Evolutionary conservation across 106 monocot species (phyloP), one percentile per base, ranked within the genome.

Genomic region (Xerophyta viscosa): DNA sequence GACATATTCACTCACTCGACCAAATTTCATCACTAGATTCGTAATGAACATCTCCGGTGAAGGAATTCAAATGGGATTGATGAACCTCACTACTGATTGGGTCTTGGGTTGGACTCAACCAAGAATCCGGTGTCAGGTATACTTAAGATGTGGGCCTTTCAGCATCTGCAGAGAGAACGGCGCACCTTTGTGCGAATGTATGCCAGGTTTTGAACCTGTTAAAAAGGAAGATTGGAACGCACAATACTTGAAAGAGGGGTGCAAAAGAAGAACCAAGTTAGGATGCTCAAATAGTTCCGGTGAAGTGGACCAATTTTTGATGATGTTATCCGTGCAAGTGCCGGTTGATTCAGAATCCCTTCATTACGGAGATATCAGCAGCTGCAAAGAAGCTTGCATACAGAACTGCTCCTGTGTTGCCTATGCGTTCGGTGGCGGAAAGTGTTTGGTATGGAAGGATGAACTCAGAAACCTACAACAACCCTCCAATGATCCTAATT

Each of bases 371-470:
- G 39, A 27, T 15, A n/a, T 12, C 19, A 46, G 25, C 7, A 46
- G 57, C 10, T 66, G 66, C 25, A 46, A 17, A 2, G 12, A 20
- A 0, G 22, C 56, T 15, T 57, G 66, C 57, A 12, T 56, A 48
- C 17, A 33, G 5, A 42, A 66, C 48, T 66, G 66, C 29, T 66
- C 56, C 31, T 66, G 66, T 17, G 39, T 56, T 14, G 66, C 66
- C 21, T 57, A 57, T 41, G 18, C 66, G 17, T 57, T 11, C 15
- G 21, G 26, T 42, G 26, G 11, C 5, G 37, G 8, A 1, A 20
- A 0, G 8, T 56, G 56, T 13, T 37, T 24, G 11, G 3, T 58
- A 17, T 58, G 58, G 58, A 18, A 58, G 27, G 27, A 27, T 2
- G 5, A 58, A 6, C 18, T 58, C 23, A 11, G n/a, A 20, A 57